Evolutionary conservation across 2,329 filamentous ascomycete species (phyloP), one percentile per base, ranked within the genome.

Genomic region (Fusarium burgessii): DNA sequence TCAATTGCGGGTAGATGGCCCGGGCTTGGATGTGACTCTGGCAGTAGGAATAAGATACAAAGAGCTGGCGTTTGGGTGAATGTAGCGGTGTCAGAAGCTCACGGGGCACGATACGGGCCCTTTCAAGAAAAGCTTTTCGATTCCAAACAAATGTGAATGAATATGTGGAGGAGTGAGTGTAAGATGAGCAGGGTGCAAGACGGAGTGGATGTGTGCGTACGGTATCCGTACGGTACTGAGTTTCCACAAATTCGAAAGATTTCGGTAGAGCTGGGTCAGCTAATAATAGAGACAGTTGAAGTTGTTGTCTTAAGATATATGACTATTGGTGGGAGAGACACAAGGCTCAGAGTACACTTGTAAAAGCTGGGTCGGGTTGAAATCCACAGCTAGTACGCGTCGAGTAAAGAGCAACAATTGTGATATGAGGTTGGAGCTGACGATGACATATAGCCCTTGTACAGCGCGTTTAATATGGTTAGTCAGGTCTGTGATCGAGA

Each of bases 1-100:
- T 72, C 69, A 71, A 64, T 71, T 59, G 65, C 58, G 64, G 66
- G 66, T 65, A 63, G 70, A 72, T 70, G 64, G 62, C 52, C 63
- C 60, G 68, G 61, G 59, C 66, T 67, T 50, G 47, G 58, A 74
- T 67, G 68, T 49, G 70, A 76, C 72, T 63, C 62, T 66, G 52
- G 58, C 40, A 58, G 50, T 67, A 52, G 55, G 32, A 60, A 68
- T 41, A 57, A 52, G 49, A 64, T 47, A 58, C 46, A 58, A 54
- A 49, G 42, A 47, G 40, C 40, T 58, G 57, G 58, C 36, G 3
- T 51, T 43, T 25, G 58, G 62, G 55, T 15, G 47, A 49, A 70
- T 43, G 35, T 50, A 57, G 54, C 49, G 50, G 58, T 50, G 59
- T 62, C 59, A 50, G 61, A 45, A 51, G 46, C 58, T 66, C 54